Evolutionary conservation across 768 basidiomycete genomes (phyloP).

Genomic region (Kwoniella mangroviensis): DNA sequence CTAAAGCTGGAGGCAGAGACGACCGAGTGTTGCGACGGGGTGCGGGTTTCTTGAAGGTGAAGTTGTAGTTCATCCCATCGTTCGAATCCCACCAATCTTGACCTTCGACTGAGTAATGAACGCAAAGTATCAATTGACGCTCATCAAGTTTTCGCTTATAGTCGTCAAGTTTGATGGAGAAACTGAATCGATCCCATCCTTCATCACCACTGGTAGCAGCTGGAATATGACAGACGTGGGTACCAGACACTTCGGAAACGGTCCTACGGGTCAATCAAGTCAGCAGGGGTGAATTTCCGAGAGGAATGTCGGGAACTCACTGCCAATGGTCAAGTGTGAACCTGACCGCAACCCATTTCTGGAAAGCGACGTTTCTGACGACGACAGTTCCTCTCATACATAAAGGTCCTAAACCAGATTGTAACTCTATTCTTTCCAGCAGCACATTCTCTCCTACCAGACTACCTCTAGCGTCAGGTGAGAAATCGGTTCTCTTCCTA

Average conservation of each 20-base stretch:
- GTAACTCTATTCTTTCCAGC: constrained; percentile 59
- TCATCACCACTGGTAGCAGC: constrained; percentile 52
- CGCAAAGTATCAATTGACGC: constrained; percentile 53
- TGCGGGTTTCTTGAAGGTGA: constrained; percentile 51
- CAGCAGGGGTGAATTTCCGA: constrained; percentile 5
- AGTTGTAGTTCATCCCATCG: constrained; percentile 55
- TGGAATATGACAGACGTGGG: constrained; percentile 54
- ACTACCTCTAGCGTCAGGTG: constrained; percentile 39
- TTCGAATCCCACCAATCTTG: constrained; percentile 58
- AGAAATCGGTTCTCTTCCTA: constrained; percentile 50
- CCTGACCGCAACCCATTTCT: constrained; percentile 83
- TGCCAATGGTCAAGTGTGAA: constrained; percentile 97
- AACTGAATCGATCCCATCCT: constrained; percentile 58
- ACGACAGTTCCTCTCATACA: constrained; percentile 72
- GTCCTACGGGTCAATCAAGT: constrained; percentile 39
- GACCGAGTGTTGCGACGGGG: constrained; percentile 31
- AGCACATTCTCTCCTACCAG: constrained; percentile 56
- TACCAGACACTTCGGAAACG: constrained; percentile 53
- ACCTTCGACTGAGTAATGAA: constrained; percentile 54
- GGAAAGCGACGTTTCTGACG: constrained; percentile 82
- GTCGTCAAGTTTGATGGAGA: constrained; percentile 57
- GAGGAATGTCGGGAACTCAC: constrained; percentile 41
- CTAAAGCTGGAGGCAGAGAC: constrained; percentile 32
- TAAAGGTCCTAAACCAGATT: constrained; percentile 51
- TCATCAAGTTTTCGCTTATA: constrained; percentile 56